Evolutionary conservation across 495 filamentous ascomycete genomes (phyloP).

Genomic region (Xylaria nigripes): DNA sequence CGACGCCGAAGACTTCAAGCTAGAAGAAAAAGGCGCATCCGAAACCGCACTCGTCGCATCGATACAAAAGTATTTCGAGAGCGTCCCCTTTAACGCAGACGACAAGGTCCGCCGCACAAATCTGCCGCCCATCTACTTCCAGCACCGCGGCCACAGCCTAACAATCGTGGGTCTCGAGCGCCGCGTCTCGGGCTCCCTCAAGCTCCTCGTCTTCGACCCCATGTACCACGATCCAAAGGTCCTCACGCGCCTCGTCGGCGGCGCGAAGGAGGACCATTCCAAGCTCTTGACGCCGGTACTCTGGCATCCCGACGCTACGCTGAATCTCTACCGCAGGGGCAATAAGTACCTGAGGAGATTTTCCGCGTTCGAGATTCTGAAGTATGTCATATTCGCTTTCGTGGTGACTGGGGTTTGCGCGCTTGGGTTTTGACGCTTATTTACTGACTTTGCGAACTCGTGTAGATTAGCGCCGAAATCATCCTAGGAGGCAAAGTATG

Average conservation of each 20-base stretch:
- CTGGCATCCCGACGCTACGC: conserved; percentile 41
- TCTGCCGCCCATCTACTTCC: conserved; percentile 82
- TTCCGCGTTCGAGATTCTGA: conserved; percentile 68
- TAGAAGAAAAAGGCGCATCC: conserved; percentile 23
- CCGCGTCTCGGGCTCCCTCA: conserved; percentile 52
- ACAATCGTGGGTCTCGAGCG: conserved; percentile 85
- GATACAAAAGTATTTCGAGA: conserved; percentile 67
- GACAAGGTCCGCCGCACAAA: conserved; percentile 58
- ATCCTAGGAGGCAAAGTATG: too few relatives aligned
- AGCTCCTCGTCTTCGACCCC: conserved; percentile 84
- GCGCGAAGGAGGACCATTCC: neutral
- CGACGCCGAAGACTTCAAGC: conserved; percentile 31
- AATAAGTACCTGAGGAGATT: conserved; percentile 59
- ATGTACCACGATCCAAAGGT: conserved; percentile 64
- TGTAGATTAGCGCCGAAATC: too few relatives aligned
- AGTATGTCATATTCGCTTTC: too few relatives aligned
- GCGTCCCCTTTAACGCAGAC: conserved; percentile 25
- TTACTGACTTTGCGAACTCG: too few relatives aligned
- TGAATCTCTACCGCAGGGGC: conserved; percentile 66
- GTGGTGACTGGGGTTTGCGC: too few relatives aligned
- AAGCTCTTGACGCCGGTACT: conserved; percentile 5
- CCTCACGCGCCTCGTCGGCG: conserved; percentile 48
- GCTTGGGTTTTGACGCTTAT: too few relatives aligned
- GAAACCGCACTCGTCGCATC: conserved; percentile 48
- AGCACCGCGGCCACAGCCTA: conserved; percentile 84